Evolutionary conservation across 192 early-diverging fungal genomes (phyloP), one percentile per base, ranked within the genome.

Genomic region (Mortierella alpina): DNA sequence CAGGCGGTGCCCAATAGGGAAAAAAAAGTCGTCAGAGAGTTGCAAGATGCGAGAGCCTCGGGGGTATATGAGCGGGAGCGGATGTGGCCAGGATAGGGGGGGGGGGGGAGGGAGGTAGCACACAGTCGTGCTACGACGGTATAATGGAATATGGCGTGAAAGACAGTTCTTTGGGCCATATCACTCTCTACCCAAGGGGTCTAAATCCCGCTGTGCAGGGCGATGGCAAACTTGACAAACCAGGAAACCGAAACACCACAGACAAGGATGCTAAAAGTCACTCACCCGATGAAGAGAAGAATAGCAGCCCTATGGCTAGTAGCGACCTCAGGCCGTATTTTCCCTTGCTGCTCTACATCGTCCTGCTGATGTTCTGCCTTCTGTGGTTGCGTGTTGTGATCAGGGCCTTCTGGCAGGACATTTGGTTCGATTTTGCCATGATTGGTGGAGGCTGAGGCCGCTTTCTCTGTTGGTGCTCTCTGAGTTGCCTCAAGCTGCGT

Each of bases 201-300:
- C 1, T 31, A 31, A 31, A 31, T 31, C 31, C 31, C 31, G 31
- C 31, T 31, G 31, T 31, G 3, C 1, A 31, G 31, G 31, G 31
- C 31, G 31, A 2, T 31, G 3, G 3, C 31, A 1, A 31, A 31
- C 31, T 31, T 31, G 31, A 31, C 31, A 31, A 31, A 1, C 48
- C 8, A 47, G 53, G 47, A 70, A 22, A 6, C 6, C 14, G 13
- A 57, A 47, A n/a, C 6, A 20, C 8, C 6, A 20, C 13, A 45
- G 17, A 56, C 49, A 54, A 23, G 31, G 13, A 17, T 17, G n/a
- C 31, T 48, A 7, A 8, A 48, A n/a, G 50, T 20, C 3, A 67
- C 77, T 47, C 64, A 80, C 77, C 77, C 77, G 51, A 80, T 20
- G n/a, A 80, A 80, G 4, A 80, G 70, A 20, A 80, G 55, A 20